A percentile compares a stretch with the other conserved stretches of the same genome.
Evolutionary conservation across 106 monocot genomes (phyloP).

Genomic region (Phalaenopsis aphrodite): DNA sequence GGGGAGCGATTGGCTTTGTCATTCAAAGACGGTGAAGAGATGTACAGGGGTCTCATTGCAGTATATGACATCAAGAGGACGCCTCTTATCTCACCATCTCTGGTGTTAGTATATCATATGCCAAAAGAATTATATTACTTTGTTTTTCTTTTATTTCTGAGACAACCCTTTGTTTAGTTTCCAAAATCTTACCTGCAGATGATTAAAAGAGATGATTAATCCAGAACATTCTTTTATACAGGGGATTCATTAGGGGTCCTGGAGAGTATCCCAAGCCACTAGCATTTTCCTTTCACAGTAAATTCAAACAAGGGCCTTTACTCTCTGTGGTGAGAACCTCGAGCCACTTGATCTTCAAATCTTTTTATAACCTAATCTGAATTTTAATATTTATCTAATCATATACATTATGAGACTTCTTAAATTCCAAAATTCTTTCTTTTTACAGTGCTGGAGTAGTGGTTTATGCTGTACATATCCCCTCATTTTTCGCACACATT

Average conservation of each 20-base stretch:
- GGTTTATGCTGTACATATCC: constrained; percentile 98
- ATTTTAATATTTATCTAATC: not conserved
- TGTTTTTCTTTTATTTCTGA: not conserved
- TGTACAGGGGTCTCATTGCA: constrained; percentile 75
- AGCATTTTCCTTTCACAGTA: constrained; percentile 79
- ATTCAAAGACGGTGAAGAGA: constrained; percentile 67
- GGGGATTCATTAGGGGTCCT: constrained; percentile 94
- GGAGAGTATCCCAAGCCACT: constrained; percentile 78
- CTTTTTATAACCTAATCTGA: not conserved
- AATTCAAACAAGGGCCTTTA: constrained; percentile 83
- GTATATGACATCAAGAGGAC: constrained; percentile 72
- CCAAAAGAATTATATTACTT: not conserved
- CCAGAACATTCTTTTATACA: constrained; percentile 12
- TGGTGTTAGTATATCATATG: constrained; percentile 57
- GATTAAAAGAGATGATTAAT: not conserved
- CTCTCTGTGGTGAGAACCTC: constrained; percentile 69
- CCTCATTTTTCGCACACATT: constrained; percentile 63
- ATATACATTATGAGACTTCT: not conserved
- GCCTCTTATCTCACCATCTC: constrained; percentile 69
- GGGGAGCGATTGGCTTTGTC: constrained; percentile 89
- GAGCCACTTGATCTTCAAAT: not conserved
- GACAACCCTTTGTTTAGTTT: not conserved
- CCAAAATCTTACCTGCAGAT: not conserved
- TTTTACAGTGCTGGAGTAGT: constrained; percentile 87
- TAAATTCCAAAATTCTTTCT: not conserved